phyloP scores from a whole-genome alignment of 1,284 basidiomycete genomes.

The Ustilago shanxiensis region DNA sequence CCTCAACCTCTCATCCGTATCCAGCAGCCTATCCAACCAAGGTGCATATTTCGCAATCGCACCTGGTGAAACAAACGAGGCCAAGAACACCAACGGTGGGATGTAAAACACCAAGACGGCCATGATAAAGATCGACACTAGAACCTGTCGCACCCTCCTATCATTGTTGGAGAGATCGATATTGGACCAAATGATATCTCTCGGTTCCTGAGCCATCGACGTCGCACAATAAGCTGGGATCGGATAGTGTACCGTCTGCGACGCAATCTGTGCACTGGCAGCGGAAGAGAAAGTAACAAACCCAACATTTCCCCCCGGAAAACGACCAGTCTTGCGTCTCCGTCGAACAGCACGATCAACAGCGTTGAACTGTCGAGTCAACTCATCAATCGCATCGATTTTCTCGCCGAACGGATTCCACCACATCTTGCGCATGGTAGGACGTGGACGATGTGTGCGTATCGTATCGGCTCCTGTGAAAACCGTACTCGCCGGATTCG shows the following conservation, averaged over 20 bases:
- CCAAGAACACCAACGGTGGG: constrained; percentile 75
- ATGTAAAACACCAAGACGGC: constrained; percentile 75
- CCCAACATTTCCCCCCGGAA: constrained; percentile 78
- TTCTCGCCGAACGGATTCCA: constrained; percentile 59
- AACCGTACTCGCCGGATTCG: constrained; percentile 6
- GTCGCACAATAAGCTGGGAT: constrained; percentile 60
- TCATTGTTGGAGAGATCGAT: constrained; percentile 76
- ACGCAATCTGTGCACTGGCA: constrained; percentile 90
- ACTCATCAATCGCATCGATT: constrained; percentile 62
- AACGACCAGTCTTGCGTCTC: constrained; percentile 33
- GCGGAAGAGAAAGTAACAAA: constrained; percentile 98
- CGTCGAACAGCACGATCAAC: constrained; percentile 57
- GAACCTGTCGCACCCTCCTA: constrained; percentile 57
- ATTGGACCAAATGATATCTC: constrained; percentile 95
- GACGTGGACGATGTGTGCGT: constrained; percentile 40
- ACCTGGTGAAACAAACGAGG: constrained; percentile 86
- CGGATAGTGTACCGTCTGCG: constrained; percentile 82
- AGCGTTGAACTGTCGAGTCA: constrained; percentile 55
- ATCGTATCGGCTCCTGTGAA: constrained; percentile 48
- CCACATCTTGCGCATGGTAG: constrained; percentile 47
- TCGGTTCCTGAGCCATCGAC: constrained; percentile 84
- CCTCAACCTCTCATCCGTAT: constrained; percentile 81
- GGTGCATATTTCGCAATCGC: constrained; percentile 91
- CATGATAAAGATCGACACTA: constrained; percentile 74
- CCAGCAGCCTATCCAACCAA: constrained; percentile 81